Conservation (phyloP, 169 alveolate genomes). For the Miamiensis avidus region DNA sequence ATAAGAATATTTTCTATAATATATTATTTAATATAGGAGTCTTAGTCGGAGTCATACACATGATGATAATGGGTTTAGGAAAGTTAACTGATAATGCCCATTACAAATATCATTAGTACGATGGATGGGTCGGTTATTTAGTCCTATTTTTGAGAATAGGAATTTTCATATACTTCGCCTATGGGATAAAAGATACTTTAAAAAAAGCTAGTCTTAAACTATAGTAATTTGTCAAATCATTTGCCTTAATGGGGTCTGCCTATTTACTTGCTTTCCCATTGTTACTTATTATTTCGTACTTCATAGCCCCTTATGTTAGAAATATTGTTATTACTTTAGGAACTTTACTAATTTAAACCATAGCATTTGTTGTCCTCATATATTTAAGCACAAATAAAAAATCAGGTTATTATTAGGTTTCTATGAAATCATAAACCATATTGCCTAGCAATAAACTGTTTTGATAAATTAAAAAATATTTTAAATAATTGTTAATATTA, state of each 20-base stretch:
- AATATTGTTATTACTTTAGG: constrained; percentile 38
- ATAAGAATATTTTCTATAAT: too few species aligned
- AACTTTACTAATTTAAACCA: constrained; percentile 22
- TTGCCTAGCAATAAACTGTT: neutral
- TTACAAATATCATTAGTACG: constrained; percentile 56
- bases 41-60: constrained; percentile 40
- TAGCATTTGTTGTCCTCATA: constrained; percentile 12
- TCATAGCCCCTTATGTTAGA: constrained; percentile 34
- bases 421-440: neutral
- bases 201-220: constrained; percentile 11
- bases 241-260: constrained; percentile 32
- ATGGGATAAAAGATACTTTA: constrained; percentile 32
- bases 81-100: constrained; percentile 49
- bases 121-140: constrained; percentile 51
- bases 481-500: too few species aligned
- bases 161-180: constrained; percentile 23
- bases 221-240: constrained; percentile 21
- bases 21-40: constrained; percentile 10
- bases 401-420: constrained; percentile 29
- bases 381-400: constrained; percentile 29
- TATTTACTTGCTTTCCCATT: constrained; percentile 51
- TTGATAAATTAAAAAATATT: too few species aligned
- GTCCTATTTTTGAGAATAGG: constrained; percentile 32
- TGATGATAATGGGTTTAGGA: constrained; percentile 54
- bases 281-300: constrained; percentile 10